phyloP scores from a whole-genome alignment of 257 asterid species.

The Primulina tabacum region DNA sequence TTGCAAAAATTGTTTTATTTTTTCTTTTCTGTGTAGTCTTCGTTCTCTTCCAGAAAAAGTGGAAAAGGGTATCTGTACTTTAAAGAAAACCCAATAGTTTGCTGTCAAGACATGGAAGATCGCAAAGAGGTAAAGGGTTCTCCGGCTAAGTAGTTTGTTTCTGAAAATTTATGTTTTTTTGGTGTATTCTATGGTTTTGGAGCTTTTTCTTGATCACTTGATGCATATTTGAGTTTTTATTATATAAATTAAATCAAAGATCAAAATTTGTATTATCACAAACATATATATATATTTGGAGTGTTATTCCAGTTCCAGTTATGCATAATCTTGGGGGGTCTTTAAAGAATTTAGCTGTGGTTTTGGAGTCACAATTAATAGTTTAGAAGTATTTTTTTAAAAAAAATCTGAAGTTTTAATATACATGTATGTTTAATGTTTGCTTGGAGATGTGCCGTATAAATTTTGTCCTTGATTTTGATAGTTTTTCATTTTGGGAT shows the following conservation, averaged over 20 bases:
- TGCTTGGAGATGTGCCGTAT: neutral
- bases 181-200: neutral
- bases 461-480: neutral
- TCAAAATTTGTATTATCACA: neutral
- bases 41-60: constrained; percentile 2
- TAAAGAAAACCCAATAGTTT: constrained; percentile 19
- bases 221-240: neutral
- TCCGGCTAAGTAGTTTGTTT: neutral
- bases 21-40: neutral
- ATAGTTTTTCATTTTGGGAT: neutral
- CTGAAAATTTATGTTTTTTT: neutral
- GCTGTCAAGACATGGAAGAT: constrained; percentile 34
- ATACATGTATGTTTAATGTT: too few species aligned
- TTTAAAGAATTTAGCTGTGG: neutral
- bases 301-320: neutral
- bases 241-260: neutral
- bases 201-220: neutral
- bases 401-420: too few species aligned
- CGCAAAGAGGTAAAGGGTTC: constrained; percentile 36
- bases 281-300: too few species aligned
- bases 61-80: constrained; percentile 9
- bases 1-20: neutral
- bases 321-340: too few species aligned
- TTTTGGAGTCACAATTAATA: too few species aligned
- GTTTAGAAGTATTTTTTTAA: neutral